Conservation (phyloP, 2,329 filamentous ascomycete genomes). For the Pestalotiopsis sp. region DNA sequence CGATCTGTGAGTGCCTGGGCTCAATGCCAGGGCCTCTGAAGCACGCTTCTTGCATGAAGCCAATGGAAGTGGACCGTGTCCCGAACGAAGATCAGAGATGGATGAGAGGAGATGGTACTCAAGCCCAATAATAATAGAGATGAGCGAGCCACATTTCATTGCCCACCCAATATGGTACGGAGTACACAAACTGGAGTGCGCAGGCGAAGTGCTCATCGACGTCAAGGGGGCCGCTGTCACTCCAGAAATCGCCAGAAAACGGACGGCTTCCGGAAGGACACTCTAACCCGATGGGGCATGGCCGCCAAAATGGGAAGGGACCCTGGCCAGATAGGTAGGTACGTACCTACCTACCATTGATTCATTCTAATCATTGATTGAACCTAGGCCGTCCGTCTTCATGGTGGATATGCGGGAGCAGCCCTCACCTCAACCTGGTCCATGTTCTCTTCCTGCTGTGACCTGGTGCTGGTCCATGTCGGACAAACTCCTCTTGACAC, state of each 20-base stretch:
- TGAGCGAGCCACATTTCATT: neutral
- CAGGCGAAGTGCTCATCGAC: neutral
- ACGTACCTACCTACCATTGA: too few species aligned
- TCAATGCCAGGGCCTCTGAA: neutral
- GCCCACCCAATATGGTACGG: neutral
- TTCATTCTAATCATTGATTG: neutral
- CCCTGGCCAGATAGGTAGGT: neutral
- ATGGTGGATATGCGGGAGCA: neutral
- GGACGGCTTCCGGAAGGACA: neutral
- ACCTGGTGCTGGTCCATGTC: neutral
- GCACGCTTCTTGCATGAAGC: neutral
- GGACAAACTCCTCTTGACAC: slow-evolving; percentile 8
- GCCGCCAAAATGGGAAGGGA: neutral
- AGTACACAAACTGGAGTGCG: neutral
- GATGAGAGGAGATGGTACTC: neutral
- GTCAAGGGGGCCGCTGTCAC: neutral
- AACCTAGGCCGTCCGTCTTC: neutral
- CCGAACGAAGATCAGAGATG: neutral
- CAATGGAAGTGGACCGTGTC: neutral
- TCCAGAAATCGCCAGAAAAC: neutral
- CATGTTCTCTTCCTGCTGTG: neutral
- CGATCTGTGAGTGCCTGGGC: too few species aligned
- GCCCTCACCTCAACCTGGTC: neutral
- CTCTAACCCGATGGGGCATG: neutral
- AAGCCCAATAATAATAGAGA: neutral